Evolutionary conservation across 495 filamentous ascomycete genomes (phyloP).

Genomic region (Penicilliopsis zonata): DNA sequence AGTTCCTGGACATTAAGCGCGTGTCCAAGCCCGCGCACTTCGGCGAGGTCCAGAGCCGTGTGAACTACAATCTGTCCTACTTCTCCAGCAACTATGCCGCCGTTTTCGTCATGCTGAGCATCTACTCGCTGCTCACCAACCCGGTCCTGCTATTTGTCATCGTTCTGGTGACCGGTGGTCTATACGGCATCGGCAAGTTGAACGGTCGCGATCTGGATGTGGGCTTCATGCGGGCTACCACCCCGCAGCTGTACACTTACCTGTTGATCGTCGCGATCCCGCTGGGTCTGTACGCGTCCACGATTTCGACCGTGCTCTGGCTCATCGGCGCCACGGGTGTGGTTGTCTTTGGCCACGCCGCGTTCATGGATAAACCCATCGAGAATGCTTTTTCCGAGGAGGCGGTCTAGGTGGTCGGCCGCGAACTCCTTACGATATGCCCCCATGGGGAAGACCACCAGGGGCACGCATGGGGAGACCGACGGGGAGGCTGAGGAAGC

Average conservation of each 20-base stretch:
- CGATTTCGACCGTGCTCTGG: conserved; percentile 76
- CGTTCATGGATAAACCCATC: conserved; percentile 96
- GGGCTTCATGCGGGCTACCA: conserved; percentile 66
- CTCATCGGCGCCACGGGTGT: conserved; percentile 88
- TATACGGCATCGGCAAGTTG: conserved; percentile 83
- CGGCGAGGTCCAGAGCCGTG: conserved; percentile 77
- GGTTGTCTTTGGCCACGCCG: conserved; percentile 85
- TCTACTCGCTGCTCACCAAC: conserved; percentile 91
- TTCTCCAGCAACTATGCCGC: conserved; percentile 98
- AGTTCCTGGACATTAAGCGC: conserved; percentile 93
- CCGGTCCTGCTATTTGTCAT: conserved; percentile 78
- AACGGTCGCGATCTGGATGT: conserved; percentile 79
- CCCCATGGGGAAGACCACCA: conserved; percentile 98
- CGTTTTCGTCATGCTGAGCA: conserved; percentile 85
- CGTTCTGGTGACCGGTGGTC: conserved; percentile 66
- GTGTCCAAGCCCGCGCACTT: conserved; percentile 89
- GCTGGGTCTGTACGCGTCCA: conserved; percentile 70
- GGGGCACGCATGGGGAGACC: conserved; percentile 58
- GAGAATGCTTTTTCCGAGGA: conserved; percentile 99
- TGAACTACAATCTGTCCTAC: conserved; percentile 94
- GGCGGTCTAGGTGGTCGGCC: conserved; percentile 99
- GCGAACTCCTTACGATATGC: conserved; percentile 94
- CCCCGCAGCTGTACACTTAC: conserved; percentile 91
- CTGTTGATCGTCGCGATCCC: conserved; percentile 72
- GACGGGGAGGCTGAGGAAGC: conserved; percentile 44